Evolutionary conservation across 2,329 filamentous ascomycete species (phyloP), one percentile per base, ranked within the genome.

Genomic region (Thermoascus crustaceus): DNA sequence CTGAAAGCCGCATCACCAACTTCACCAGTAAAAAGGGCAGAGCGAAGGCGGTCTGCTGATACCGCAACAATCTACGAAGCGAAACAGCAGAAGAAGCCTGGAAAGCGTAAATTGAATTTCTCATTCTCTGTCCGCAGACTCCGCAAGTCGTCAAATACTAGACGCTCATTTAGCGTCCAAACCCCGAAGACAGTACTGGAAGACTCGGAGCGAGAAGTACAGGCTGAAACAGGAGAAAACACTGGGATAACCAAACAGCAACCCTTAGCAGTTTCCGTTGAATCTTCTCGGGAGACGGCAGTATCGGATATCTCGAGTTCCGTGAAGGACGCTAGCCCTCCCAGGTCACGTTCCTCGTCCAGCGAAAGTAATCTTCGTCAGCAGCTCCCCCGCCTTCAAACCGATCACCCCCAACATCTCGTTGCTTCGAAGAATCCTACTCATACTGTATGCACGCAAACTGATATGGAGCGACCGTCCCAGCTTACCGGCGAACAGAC

Each of bases 331-430:
- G n/a, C n/a, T n/a, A n/a, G n/a, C n/a, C n/a, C n/a, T 18, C 39
- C 35, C 10, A 45, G 45, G 19, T 37, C 49, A 17, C 35, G 41
- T 3, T 54, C 45, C 1, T 38, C 40, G 8, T 38, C 36, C 26
- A 50, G 41, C 24, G 50, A 52, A 43, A 46, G 41, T 24, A 45
- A 49, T 22, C 33, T 48, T 27, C 48, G 47, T 32, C 35, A 45
- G 26, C 43, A 43, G 21, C 40, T 53, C 17, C 48, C 53, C 24
- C 49, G 50, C 17, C 45, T 55, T 31, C 42, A 48, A 19, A 53
- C 49, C 31, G 23, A 27, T 19, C 19, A 22, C 6, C 21, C 33
- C 8, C 9, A 27, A 11, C 20, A 2, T 16, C 32, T 1, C 27
- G 16, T 10, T 4, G 10, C 14, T 24, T 24, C 22, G 22, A 24